These are phyloP conservation scores for Ruellia speciosa DNA, from an alignment of 305 asterid genomes.

Conservation along the genomic window DNA sequence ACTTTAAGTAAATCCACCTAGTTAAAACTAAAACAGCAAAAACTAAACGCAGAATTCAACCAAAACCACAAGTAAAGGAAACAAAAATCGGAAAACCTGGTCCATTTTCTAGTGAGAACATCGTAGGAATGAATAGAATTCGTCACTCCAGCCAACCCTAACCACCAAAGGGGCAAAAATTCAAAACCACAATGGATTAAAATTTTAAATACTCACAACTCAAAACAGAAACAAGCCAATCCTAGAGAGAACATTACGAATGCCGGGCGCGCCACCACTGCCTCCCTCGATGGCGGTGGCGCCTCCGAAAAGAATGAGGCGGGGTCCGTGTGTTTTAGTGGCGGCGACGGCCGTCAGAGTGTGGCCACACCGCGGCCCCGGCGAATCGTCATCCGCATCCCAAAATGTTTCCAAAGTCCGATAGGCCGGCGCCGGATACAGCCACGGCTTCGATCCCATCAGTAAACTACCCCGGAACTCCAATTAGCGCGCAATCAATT, in stretches of 20 bases:
- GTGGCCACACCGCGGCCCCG: constrained; percentile 94
- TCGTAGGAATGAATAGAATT: constrained; percentile 85
- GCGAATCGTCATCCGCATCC: constrained; percentile 94
- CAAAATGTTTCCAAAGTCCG: constrained; percentile 61
- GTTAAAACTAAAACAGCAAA: constrained; percentile 18
- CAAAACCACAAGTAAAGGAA: constrained; percentile 1
- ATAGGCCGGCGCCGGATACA: constrained; percentile 86
- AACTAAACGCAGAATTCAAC: constrained; percentile 10
- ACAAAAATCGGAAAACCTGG: constrained; percentile 42
- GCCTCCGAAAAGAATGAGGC: constrained; percentile 92
- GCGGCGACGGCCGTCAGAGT: constrained; percentile 93
- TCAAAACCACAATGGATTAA: neutral
- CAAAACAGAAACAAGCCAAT: neutral
- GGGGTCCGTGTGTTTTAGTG: constrained; percentile 88
- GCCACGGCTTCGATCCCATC: constrained; percentile 98
- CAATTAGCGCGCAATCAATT: constrained; percentile 18
- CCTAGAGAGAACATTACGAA: constrained; percentile 36
- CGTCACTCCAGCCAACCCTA: constrained; percentile 97
- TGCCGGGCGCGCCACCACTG: constrained; percentile 79
- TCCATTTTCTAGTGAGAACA: constrained; percentile 95
- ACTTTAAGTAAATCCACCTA: constrained; percentile 19
- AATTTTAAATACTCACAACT: constrained; percentile 6
- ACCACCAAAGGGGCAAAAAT: constrained; percentile 13
- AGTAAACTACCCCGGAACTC: constrained; percentile 1
- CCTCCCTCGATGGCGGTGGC: constrained; percentile 96